A percentile compares a stretch with the other conserved stretches of the same genome.
Evolutionary conservation across 257 asterid genomes (phyloP).

Genomic region (Solanum chiquidenum): DNA sequence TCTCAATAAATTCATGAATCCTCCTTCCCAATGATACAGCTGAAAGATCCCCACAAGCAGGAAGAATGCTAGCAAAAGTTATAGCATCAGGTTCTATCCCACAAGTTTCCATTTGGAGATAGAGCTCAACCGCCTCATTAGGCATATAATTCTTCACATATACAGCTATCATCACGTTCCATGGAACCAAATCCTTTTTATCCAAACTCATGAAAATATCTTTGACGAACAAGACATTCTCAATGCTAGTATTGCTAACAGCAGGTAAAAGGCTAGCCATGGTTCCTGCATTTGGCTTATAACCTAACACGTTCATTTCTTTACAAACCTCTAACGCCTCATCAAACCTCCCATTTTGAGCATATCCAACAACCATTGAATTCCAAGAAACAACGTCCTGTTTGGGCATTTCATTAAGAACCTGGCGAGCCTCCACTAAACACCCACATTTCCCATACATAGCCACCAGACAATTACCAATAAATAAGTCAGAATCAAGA

Average conservation of each 20-base stretch:
- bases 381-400: slow-evolving; percentile 84
- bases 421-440: slow-evolving; percentile 46
- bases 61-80: slow-evolving; percentile 72
- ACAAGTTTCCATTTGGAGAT: slow-evolving; percentile 44
- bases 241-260: slow-evolving; percentile 45
- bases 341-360: slow-evolving; percentile 58
- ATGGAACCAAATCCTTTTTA: slow-evolving; percentile 43
- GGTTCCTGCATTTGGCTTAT: slow-evolving; percentile 64
- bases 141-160: slow-evolving; percentile 64
- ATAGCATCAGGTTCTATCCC: slow-evolving; percentile 51
- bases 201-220: slow-evolving; percentile 50
- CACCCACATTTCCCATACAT: slow-evolving; percentile 86
- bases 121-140: slow-evolving; percentile 52
- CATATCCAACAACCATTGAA: slow-evolving; percentile 64
- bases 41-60: slow-evolving; percentile 87
- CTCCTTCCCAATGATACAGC: slow-evolving; percentile 52
- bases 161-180: slow-evolving; percentile 87
- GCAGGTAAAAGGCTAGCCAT: slow-evolving; percentile 94
- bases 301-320: slow-evolving; percentile 49
- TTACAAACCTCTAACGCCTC: slow-evolving; percentile 61
- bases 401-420: slow-evolving; percentile 47
- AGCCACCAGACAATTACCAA: slow-evolving; percentile 69
- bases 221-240: slow-evolving; percentile 51
- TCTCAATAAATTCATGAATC: slow-evolving; percentile 42
- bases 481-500: slow-evolving; percentile 47